These are phyloP conservation scores for Anacardium occidentale DNA, from an alignment of 345 rosid genomes.

Conservation along the genomic window DNA sequence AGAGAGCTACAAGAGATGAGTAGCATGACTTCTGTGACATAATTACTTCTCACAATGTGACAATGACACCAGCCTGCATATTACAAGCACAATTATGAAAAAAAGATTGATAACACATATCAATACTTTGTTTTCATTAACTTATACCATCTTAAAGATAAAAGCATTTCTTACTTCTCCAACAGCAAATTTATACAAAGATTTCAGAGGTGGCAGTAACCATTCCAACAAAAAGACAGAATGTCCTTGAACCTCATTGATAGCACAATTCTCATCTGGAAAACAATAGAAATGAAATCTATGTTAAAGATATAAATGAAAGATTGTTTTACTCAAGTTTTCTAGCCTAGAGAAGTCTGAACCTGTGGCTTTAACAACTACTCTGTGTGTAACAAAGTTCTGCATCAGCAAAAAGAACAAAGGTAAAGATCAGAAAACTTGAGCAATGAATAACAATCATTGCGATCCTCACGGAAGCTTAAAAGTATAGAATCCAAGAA, in stretches of 20 bases:
- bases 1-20: background rate
- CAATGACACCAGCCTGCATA: conserved; percentile 26
- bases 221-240: conserved; percentile 47
- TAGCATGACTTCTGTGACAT: background rate
- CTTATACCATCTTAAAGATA: background rate
- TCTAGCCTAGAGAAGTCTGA: background rate
- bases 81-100: background rate
- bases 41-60: conserved; percentile 2
- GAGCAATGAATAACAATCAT: background rate
- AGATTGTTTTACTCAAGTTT: background rate
- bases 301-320: background rate
- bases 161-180: conserved; percentile 43
- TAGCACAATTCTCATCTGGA: conserved; percentile 39
- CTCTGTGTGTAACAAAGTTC: conserved; percentile 73
- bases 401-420: conserved; percentile 35
- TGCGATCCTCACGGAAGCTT: background rate
- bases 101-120: background rate
- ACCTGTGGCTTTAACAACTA: conserved; percentile 50
- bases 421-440: background rate
- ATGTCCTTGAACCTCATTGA: conserved; percentile 16
- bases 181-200: conserved; percentile 49
- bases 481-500: background rate
- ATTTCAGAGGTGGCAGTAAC: conserved; percentile 53
- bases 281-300: conserved; percentile 8
- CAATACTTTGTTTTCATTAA: background rate